Percentiles rank a stretch among this genome's conserved stretches.
Evolutionary conservation across 2,329 filamentous ascomycete species (phyloP).

Genomic region (Fusarium hostae): DNA sequence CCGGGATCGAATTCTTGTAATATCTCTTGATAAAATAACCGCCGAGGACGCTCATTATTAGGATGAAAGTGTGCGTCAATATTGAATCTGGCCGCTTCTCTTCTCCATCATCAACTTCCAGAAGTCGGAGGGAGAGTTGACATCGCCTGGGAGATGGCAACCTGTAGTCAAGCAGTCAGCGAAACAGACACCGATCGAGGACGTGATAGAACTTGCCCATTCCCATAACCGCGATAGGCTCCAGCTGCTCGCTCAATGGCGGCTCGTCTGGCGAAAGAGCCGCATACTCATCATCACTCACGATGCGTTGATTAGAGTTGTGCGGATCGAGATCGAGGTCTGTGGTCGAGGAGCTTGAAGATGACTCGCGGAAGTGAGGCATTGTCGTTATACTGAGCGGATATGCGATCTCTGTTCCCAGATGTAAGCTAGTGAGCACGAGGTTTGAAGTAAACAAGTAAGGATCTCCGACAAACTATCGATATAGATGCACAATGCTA

Average conservation of each 20-base stretch:
- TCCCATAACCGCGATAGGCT: neutral
- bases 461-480: too few relatives aligned
- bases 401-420: too few relatives aligned
- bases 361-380: too few relatives aligned
- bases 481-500: too few relatives aligned
- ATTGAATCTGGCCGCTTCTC: neutral
- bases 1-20: neutral
- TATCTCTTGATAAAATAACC: neutral
- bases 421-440: too few relatives aligned
- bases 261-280: neutral
- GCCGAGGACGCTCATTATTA: neutral
- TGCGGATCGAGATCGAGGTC: neutral
- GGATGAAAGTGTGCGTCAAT: neutral
- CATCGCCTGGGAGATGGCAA: neutral
- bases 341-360: too few relatives aligned
- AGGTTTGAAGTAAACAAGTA: too few relatives aligned
- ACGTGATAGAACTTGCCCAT: neutral
- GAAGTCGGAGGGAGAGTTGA: neutral
- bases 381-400: too few relatives aligned
- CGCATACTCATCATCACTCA: neutral
- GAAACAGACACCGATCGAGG: neutral
- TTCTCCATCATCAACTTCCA: neutral
- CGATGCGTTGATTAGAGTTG: neutral
- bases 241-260: neutral
- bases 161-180: neutral